Percentiles rank a stretch among this genome's conserved stretches.
phyloP scores from a whole-genome alignment of 768 basidiomycete genomes.

The Russula sp. region DNA sequence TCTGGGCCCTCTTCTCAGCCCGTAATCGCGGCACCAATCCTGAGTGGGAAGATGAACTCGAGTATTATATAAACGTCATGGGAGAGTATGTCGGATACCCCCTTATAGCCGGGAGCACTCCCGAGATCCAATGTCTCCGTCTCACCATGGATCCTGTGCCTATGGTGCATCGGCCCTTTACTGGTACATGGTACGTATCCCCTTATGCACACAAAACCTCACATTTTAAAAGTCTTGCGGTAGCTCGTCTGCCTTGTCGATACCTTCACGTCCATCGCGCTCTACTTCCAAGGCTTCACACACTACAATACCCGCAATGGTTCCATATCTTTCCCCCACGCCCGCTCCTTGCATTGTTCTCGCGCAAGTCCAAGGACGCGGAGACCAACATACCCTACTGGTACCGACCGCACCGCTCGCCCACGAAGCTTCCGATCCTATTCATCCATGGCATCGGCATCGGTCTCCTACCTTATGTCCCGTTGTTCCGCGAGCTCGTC shows the following conservation, averaged over 20 bases:
- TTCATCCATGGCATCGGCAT: slow-evolving; percentile 73
- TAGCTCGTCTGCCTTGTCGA: slow-evolving; percentile 58
- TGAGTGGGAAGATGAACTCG: slow-evolving; percentile 52
- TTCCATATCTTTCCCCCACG: slow-evolving; percentile 54
- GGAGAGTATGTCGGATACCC: slow-evolving; percentile 43
- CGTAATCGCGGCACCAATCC: slow-evolving; percentile 35
- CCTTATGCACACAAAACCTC: neutral
- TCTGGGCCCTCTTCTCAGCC: slow-evolving; percentile 59
- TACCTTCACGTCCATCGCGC: slow-evolving; percentile 40
- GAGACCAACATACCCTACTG: slow-evolving; percentile 42
- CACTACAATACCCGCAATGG: slow-evolving; percentile 46
- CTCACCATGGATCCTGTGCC: slow-evolving; percentile 56
- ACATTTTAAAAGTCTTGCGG: neutral
- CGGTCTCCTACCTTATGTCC: slow-evolving; percentile 55
- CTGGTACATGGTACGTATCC: slow-evolving; percentile 54
- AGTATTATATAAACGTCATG: slow-evolving; percentile 44
- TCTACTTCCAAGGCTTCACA: slow-evolving; percentile 48
- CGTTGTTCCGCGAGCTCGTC: slow-evolving; percentile 49
- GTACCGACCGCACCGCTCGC: slow-evolving; percentile 50
- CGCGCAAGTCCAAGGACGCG: slow-evolving; percentile 39
- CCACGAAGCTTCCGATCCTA: slow-evolving; percentile 50
- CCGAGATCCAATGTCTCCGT: slow-evolving; percentile 46
- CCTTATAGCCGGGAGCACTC: slow-evolving; percentile 43
- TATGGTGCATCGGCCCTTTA: slow-evolving; percentile 54
- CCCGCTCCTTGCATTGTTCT: slow-evolving; percentile 43